These are phyloP conservation scores for Rhododendron ferrugineum DNA, from an alignment of 148 eudicot species.

Conservation along the genomic window DNA sequence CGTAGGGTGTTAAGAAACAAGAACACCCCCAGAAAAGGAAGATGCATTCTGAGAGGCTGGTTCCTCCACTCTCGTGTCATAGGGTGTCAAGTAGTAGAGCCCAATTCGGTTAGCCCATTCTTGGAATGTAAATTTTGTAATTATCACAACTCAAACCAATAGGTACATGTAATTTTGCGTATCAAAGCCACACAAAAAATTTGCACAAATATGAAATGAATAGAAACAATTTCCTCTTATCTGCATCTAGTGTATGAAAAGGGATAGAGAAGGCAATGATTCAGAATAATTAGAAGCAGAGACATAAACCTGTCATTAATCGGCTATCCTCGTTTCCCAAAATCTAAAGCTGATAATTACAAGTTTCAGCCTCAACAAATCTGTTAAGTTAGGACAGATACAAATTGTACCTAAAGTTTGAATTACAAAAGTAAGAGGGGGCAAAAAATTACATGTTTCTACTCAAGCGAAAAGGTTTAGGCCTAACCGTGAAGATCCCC, in stretches of 20 bases:
- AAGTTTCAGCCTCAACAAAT: constrained; percentile 1
- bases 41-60: background rate
- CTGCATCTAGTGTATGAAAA: background rate
- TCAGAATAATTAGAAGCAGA: background rate
- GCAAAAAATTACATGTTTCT: constrained; percentile 14
- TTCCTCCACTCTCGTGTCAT: constrained; percentile 8
- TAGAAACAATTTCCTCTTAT: background rate
- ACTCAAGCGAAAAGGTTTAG: background rate
- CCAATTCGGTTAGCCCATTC: background rate
- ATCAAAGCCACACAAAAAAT: background rate
- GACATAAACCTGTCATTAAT: background rate
- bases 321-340: background rate
- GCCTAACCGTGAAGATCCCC: background rate
- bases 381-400: constrained; percentile 11
- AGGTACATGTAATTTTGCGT: background rate
- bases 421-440: constrained; percentile 2
- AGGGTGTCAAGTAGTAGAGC: background rate
- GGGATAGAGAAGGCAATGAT: background rate
- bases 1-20: constrained; percentile 15
- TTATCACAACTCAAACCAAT: background rate
- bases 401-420: constrained; percentile 14
- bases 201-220: background rate
- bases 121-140: background rate
- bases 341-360: constrained; percentile 12
- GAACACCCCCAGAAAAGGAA: constrained; percentile 14